These are phyloP conservation scores for Eucalyptus tenuipes DNA, from an alignment of 345 rosid species.

Conservation along the genomic window DNA sequence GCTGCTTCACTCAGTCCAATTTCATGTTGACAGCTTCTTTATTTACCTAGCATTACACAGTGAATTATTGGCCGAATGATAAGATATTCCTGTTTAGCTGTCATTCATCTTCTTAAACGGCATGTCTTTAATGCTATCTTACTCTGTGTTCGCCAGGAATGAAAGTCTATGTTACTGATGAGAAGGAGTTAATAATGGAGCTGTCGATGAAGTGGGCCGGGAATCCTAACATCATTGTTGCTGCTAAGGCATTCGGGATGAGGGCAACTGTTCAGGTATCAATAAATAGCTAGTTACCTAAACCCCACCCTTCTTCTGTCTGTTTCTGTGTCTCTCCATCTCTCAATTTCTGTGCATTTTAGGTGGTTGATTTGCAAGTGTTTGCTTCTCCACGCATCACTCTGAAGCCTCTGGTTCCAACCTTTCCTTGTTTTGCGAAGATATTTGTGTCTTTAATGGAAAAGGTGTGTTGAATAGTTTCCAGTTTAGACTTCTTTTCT, in stretches of 20 bases:
- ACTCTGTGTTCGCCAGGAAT: slow-evolving; percentile 33
- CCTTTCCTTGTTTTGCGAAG: slow-evolving; percentile 93
- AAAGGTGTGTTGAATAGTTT: slow-evolving; percentile 37
- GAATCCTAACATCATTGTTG: slow-evolving; percentile 69
- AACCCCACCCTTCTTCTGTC: neutral
- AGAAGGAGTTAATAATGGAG: slow-evolving; percentile 94
- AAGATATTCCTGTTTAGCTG: neutral
- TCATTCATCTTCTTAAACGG: neutral
- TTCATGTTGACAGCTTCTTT: neutral
- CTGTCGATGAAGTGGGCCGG: slow-evolving; percentile 86
- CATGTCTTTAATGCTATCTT: neutral
- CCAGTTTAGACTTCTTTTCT: neutral
- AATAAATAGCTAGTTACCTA: neutral
- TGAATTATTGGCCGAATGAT: neutral
- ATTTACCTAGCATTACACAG: neutral
- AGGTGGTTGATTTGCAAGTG: slow-evolving; percentile 94
- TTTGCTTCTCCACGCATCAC: slow-evolving; percentile 89
- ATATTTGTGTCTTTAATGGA: slow-evolving; percentile 87
- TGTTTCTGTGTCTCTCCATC: neutral
- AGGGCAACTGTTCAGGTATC: slow-evolving; percentile 77
- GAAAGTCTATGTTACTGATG: slow-evolving; percentile 86
- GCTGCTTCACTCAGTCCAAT: neutral
- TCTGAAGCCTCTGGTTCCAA: slow-evolving; percentile 78
- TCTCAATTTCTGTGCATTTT: slow-evolving; percentile 2
- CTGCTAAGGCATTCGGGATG: slow-evolving; percentile 79